These are phyloP conservation scores for Candida xyloterini DNA, from an alignment of 805 yeast species.

Conservation along the genomic window DNA sequence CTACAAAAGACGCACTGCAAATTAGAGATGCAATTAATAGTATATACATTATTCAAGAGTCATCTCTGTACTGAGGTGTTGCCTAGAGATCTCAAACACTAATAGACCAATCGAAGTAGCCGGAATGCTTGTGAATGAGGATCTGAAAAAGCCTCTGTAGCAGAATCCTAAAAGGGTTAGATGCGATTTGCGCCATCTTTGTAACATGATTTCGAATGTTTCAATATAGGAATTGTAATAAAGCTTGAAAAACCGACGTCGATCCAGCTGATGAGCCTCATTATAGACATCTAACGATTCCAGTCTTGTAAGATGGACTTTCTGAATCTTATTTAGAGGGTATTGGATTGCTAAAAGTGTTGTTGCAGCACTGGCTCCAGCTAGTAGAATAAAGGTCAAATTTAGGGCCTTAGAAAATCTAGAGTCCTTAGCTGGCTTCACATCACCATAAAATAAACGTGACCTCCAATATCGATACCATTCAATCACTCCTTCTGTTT, in stretches of 20 bases:
- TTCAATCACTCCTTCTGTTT: constrained; percentile 44
- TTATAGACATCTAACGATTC: constrained; percentile 73
- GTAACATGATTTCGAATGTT: constrained; percentile 60
- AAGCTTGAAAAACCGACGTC: constrained; percentile 38
- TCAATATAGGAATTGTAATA: constrained; percentile 77
- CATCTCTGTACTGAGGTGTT: constrained; percentile 30
- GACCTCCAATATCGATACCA: constrained; percentile 38
- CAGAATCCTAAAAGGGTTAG: constrained; percentile 61
- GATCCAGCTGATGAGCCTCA: constrained; percentile 30
- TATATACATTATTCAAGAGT: constrained; percentile 8
- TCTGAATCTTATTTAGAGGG: constrained; percentile 78
- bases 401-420: constrained; percentile 46
- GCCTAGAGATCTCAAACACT: constrained; percentile 78
- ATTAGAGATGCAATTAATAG: constrained; percentile 3
- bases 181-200: constrained; percentile 52
- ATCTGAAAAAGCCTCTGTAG: constrained; percentile 74
- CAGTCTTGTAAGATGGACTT: constrained; percentile 70
- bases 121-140: constrained; percentile 75
- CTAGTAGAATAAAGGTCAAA: constrained; percentile 68
- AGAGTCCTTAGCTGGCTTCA: constrained; percentile 20
- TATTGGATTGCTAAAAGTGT: constrained; percentile 75
- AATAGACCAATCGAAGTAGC: constrained; percentile 85
- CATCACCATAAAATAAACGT: constrained; percentile 19
- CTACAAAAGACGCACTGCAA: constrained; percentile 46
- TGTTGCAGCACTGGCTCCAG: constrained; percentile 86